These are phyloP conservation scores for Aureobasidium mangrovei DNA, from an alignment of 2,329 filamentous ascomycete species.

Conservation along the genomic window DNA sequence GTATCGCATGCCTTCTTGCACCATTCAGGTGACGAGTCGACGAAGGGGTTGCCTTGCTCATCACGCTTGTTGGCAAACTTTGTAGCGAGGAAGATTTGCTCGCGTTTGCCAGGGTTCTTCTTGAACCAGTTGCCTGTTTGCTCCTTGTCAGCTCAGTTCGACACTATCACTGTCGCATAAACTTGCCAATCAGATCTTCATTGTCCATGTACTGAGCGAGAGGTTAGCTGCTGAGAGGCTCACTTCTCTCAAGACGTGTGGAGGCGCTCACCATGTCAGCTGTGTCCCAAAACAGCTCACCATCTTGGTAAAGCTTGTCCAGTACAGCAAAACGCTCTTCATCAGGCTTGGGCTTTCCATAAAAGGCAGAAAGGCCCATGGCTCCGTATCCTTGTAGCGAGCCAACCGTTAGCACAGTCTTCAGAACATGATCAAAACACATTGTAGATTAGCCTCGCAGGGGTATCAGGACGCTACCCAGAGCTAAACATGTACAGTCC, in stretches of 20 bases:
- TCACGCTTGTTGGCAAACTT: slow-evolving; percentile 42
- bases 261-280: slow-evolving; percentile 22
- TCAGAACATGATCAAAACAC: too few relatives aligned
- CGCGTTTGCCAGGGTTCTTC: slow-evolving; percentile 38
- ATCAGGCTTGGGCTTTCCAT: slow-evolving; percentile 41
- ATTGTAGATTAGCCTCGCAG: too few relatives aligned
- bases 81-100: slow-evolving; percentile 44
- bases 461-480: too few relatives aligned
- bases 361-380: slow-evolving; percentile 44
- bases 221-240: too few relatives aligned
- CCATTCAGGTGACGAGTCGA: slow-evolving; percentile 36
- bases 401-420: too few relatives aligned
- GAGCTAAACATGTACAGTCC: too few relatives aligned
- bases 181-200: slow-evolving; percentile 38
- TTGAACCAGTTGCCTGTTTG: slow-evolving; percentile 28
- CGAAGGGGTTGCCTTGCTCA: slow-evolving; percentile 29
- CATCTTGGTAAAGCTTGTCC: slow-evolving; percentile 42
- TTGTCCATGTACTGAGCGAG: slow-evolving; percentile 30
- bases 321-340: slow-evolving; percentile 44
- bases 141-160: neutral
- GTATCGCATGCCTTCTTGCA: slow-evolving; percentile 31
- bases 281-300: slow-evolving; percentile 45
- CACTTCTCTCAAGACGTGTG: slow-evolving; percentile 1
- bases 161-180: neutral
- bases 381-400: slow-evolving; percentile 36